phyloP scores from a whole-genome alignment of 352 stramenopile species.

The Phytopythium montanum region DNA sequence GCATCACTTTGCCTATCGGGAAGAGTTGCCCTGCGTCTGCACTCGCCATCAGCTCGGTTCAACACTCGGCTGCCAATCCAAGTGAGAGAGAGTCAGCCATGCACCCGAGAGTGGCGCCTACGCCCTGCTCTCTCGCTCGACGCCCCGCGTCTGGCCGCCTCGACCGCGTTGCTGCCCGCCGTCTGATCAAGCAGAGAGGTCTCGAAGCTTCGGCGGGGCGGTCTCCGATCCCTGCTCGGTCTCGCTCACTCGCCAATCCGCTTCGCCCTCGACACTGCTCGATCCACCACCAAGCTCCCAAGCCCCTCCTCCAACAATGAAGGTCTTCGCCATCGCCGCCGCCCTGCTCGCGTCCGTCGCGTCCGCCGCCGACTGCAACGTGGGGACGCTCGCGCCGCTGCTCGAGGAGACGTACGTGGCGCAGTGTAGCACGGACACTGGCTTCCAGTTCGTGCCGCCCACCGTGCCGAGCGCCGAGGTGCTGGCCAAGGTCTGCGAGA shows the following conservation, averaged over 20 bases:
- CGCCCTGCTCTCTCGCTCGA: neutral
- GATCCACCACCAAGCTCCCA: neutral
- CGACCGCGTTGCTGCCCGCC: neutral
- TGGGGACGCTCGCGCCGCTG: conserved; percentile 6
- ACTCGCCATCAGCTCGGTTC: too few species aligned
- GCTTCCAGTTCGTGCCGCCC: conserved; percentile 13
- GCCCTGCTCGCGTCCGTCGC: conserved; percentile 8
- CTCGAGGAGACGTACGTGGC: conserved; percentile 1
- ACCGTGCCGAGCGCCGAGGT: conserved; percentile 6
- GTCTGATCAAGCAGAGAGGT: neutral
- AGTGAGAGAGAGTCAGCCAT: neutral
- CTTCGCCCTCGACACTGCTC: neutral
- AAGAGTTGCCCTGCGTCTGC: too few species aligned
- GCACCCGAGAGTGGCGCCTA: neutral
- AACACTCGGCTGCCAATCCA: neutral
- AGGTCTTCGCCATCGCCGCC: conserved; percentile 10
- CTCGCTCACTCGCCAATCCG: conserved; percentile 2
- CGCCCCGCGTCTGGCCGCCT: neutral
- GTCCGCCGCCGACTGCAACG: conserved; percentile 11
- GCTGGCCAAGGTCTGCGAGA: conserved; percentile 19
- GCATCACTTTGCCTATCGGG: too few species aligned
- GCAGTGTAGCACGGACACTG: conserved; percentile 18
- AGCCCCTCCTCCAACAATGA: conserved; percentile 7
- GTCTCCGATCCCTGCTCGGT: too few species aligned
- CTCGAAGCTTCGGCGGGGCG: neutral